Conservation (phyloP, 768 basidiomycete species). For the Chalciporus sphaerocephalus region DNA sequence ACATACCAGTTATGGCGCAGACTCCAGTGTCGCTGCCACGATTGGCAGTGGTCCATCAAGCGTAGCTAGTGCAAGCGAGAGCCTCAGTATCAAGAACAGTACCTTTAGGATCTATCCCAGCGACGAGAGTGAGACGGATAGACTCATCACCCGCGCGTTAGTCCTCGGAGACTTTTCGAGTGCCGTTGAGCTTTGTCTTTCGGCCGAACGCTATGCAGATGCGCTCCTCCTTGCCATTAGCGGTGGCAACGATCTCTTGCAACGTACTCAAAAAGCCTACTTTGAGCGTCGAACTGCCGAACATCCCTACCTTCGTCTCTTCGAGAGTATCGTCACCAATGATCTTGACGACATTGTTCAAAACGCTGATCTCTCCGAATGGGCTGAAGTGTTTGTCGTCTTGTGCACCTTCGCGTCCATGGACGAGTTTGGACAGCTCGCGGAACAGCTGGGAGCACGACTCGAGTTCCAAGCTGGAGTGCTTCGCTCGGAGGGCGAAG, state of each 20-base stretch:
- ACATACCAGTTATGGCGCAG: conserved; percentile 72
- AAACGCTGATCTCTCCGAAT: conserved; percentile 91
- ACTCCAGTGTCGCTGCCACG: conserved; percentile 93
- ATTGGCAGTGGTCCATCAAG: conserved; percentile 89
- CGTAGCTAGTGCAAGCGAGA: conserved; percentile 55
- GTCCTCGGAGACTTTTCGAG: conserved; percentile 94
- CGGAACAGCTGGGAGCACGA: conserved; percentile 87
- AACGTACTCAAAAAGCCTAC: conserved; percentile 88
- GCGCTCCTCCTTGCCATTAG: conserved; percentile 91
- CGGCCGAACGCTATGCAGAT: conserved; percentile 87
- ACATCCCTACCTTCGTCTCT: conserved; percentile 85
- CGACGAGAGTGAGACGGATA: conserved; percentile 84
- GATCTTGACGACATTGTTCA: conserved; percentile 93
- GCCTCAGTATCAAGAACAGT: conserved; percentile 56
- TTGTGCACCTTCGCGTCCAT: conserved; percentile 87
- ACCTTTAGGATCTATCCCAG: conserved; percentile 88
- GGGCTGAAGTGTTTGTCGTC: conserved; percentile 96
- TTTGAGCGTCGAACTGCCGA: conserved; percentile 76
- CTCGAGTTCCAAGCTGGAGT: conserved; percentile 81
- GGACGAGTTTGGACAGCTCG: conserved; percentile 82
- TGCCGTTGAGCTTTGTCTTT: conserved; percentile 88
- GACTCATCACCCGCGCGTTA: conserved; percentile 85
- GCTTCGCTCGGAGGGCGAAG: conserved; percentile 44
- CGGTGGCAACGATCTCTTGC: conserved; percentile 82
- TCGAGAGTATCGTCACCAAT: conserved; percentile 90